These are phyloP conservation scores for Fomitopsis serialis DNA, from an alignment of 768 basidiomycete species.

Conservation along the genomic window DNA sequence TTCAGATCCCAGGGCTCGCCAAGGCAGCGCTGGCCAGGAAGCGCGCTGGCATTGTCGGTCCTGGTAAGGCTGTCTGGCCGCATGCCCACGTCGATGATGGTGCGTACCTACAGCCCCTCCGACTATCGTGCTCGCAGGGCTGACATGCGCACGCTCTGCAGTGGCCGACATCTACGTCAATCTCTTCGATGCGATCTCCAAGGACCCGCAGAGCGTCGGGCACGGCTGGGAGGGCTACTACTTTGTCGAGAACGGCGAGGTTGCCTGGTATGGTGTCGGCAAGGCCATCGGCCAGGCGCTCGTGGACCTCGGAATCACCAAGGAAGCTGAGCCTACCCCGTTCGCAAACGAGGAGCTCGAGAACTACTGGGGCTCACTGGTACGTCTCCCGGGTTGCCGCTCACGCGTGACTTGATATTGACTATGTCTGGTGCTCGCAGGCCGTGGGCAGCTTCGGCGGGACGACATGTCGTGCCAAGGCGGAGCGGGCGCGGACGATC, in stretches of 20 bases:
- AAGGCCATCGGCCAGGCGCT: slow-evolving; percentile 31
- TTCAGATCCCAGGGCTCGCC: slow-evolving; percentile 47
- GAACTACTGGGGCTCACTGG: slow-evolving; percentile 13
- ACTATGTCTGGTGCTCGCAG: too few species aligned
- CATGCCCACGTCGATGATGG: slow-evolving; percentile 53
- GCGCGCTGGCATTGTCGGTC: slow-evolving; percentile 49
- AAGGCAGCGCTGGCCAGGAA: slow-evolving; percentile 39
- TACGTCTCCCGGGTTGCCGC: not conserved
- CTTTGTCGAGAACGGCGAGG: slow-evolving; percentile 29
- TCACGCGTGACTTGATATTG: too few species aligned
- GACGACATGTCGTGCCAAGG: too few species aligned
- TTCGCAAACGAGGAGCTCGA: slow-evolving; percentile 42
- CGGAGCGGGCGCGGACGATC: too few species aligned
- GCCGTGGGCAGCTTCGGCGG: too few species aligned
- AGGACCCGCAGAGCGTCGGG: slow-evolving; percentile 20
- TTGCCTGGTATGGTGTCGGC: slow-evolving; percentile 28
- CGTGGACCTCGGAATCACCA: slow-evolving; percentile 24
- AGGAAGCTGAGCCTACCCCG: slow-evolving; percentile 34
- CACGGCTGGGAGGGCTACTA: slow-evolving; percentile 31
- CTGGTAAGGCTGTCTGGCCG: slow-evolving; percentile 56
- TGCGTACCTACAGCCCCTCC: too few species aligned
- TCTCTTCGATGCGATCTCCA: slow-evolving; percentile 34
- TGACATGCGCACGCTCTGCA: too few species aligned
- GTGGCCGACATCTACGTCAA: slow-evolving; percentile 39
- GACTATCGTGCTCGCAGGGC: too few species aligned